Conservation (phyloP, 257 asterid species). For the Primulina tabacum region DNA sequence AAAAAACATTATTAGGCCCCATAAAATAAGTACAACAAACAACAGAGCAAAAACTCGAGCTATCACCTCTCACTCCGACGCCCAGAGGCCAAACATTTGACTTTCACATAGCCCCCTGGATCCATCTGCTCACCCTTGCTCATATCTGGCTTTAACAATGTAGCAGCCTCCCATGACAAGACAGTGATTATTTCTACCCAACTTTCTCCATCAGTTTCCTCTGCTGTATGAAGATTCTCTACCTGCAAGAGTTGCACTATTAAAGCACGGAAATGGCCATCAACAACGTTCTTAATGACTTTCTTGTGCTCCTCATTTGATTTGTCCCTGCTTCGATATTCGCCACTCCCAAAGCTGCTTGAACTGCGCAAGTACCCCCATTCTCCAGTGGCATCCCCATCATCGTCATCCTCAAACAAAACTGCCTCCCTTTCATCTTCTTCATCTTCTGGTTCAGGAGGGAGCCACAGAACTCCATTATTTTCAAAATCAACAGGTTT, state of each 20-base stretch:
- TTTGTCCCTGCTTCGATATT: slow-evolving; percentile 69
- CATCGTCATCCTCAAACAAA: slow-evolving; percentile 69
- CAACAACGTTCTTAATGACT: slow-evolving; percentile 80
- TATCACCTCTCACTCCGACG: slow-evolving; percentile 80
- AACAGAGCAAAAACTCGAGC: slow-evolving; percentile 25
- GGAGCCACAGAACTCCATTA: slow-evolving; percentile 92
- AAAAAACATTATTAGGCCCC: slow-evolving; percentile 6
- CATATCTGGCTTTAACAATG: slow-evolving; percentile 78
- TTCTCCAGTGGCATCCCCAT: slow-evolving; percentile 77
- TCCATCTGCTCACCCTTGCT: slow-evolving; percentile 97
- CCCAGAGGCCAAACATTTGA: slow-evolving; percentile 90
- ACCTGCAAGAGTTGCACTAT: slow-evolving; percentile 93
- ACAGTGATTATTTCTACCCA: slow-evolving; percentile 90
- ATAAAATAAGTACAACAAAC: slow-evolving; percentile 6
- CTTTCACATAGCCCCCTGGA: slow-evolving; percentile 93
- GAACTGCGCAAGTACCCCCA: slow-evolving; percentile 68
- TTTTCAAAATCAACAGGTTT: slow-evolving; percentile 90
- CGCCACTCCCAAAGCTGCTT: slow-evolving; percentile 82
- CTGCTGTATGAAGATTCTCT: slow-evolving; percentile 71
- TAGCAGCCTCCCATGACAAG: slow-evolving; percentile 97
- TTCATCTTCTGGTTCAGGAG: slow-evolving; percentile 97
- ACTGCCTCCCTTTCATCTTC: slow-evolving; percentile 81
- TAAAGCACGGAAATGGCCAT: slow-evolving; percentile 90
- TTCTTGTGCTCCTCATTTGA: slow-evolving; percentile 84
- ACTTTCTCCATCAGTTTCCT: slow-evolving; percentile 70